Evolutionary conservation across 805 yeast genomes (phyloP).

Genomic region (Tetrapisispora nanseiensis): DNA sequence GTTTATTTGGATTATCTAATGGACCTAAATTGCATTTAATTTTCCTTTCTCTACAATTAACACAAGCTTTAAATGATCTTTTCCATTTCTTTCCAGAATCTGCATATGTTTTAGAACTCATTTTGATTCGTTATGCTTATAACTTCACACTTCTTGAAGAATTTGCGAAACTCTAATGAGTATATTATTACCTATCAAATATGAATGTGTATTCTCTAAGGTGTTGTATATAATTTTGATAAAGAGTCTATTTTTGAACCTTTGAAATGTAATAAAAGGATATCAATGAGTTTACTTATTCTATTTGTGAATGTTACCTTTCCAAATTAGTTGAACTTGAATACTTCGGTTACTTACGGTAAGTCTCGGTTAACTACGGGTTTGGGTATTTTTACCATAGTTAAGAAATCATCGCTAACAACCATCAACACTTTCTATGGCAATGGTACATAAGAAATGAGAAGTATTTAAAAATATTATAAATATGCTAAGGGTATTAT

Average conservation of each 20-base stretch:
- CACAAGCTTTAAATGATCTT: slow-evolving; percentile 73
- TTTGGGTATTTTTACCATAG: neutral
- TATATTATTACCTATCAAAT: too few relatives aligned
- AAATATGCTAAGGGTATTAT: neutral
- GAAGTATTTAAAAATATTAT: too few relatives aligned
- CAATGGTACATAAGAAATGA: too few relatives aligned
- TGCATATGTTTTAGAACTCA: neutral
- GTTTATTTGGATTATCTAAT: slow-evolving; percentile 57
- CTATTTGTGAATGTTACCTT: neutral
- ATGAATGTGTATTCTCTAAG: too few relatives aligned
- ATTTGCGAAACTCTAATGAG: too few relatives aligned
- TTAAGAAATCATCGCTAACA: too few relatives aligned
- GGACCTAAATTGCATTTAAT: slow-evolving; percentile 82
- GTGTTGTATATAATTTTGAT: neutral
- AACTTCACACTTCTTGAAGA: too few relatives aligned
- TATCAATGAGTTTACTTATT: too few relatives aligned
- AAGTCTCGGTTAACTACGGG: neutral
- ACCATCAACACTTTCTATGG: too few relatives aligned
- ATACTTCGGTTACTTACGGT: neutral
- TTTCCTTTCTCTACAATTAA: slow-evolving; percentile 75
- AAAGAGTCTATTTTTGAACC: neutral
- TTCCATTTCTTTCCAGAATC: slow-evolving; percentile 31
- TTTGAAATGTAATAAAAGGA: too few relatives aligned
- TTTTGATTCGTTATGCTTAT: too few relatives aligned
- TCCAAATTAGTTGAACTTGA: neutral